Evolutionary conservation across 2,329 filamentous ascomycete genomes (phyloP).

Genomic region (Sclerotinia spermophila): DNA sequence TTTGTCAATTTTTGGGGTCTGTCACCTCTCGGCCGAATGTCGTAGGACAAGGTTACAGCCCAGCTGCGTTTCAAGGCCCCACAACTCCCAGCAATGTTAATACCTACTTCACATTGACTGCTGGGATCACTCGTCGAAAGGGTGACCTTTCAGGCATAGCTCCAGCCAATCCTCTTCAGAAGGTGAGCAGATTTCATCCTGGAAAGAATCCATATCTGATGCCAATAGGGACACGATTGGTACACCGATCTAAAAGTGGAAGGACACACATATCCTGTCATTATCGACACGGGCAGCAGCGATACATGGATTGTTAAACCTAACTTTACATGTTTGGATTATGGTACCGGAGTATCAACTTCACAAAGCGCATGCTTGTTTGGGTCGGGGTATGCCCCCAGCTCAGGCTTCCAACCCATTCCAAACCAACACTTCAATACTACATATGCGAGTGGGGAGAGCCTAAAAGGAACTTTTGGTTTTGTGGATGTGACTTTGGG

Average conservation of each 20-base stretch:
- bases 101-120: not conserved
- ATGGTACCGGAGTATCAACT: slow-evolving; percentile 17
- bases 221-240: not conserved
- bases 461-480: slow-evolving; percentile 41
- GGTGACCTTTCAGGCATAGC: not conserved
- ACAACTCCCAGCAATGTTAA: not conserved
- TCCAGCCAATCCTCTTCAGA: not conserved
- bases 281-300: slow-evolving; percentile 47
- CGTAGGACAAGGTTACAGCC: not conserved
- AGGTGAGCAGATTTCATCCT: not conserved
- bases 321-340: slow-evolving; percentile 39
- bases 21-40: not conserved
- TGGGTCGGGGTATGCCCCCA: slow-evolving; percentile 20
- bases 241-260: slow-evolving; percentile 17
- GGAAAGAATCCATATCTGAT: not conserved
- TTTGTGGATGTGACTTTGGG: slow-evolving; percentile 41
- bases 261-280: slow-evolving; percentile 17
- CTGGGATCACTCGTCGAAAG: not conserved
- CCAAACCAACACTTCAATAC: slow-evolving; percentile 43
- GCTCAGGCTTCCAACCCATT: slow-evolving; percentile 39
- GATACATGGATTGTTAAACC: slow-evolving; percentile 45
- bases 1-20: not conserved
- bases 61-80: not conserved
- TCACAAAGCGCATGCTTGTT: slow-evolving; percentile 23
- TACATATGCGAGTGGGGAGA: slow-evolving; percentile 44